Evolutionary conservation across 2,329 filamentous ascomycete genomes (phyloP).

Genomic region (Coniosporium tulheliwenetii): DNA sequence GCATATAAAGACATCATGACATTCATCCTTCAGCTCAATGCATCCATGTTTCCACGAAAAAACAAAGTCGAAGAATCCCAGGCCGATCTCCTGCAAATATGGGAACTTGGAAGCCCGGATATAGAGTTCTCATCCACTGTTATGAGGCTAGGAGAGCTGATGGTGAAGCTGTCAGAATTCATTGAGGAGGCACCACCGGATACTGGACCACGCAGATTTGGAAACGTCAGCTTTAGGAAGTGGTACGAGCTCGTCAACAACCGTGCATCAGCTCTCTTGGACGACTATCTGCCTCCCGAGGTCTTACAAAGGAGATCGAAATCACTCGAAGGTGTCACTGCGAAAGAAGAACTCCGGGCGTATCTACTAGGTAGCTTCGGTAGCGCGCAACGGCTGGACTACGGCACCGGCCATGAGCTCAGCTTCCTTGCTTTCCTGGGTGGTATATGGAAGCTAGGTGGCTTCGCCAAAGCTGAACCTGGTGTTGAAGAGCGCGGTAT

Average conservation of each 20-base stretch:
- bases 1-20: conserved; percentile 79
- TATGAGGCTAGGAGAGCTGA: conserved; percentile 46
- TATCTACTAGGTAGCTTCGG: conserved; percentile 83
- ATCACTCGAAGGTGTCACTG: conserved; percentile 16
- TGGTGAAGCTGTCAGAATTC: conserved; percentile 48
- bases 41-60: conserved; percentile 62
- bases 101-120: conserved; percentile 27
- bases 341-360: conserved; percentile 51
- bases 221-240: conserved; percentile 75
- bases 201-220: conserved; percentile 73
- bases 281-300: conserved; percentile 36
- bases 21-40: conserved; percentile 83
- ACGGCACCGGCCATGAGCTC: conserved; percentile 89
- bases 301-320: conserved; percentile 17
- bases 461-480: conserved; percentile 45
- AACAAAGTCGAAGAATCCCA: conserved; percentile 15
- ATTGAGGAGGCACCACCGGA: conserved; percentile 72
- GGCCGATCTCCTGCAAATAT: conserved; percentile 24
- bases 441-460: conserved; percentile 78
- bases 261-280: conserved; percentile 39
- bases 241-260: conserved; percentile 62
- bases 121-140: conserved; percentile 41
- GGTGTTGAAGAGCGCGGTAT: conserved; percentile 59
- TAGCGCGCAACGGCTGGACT: conserved; percentile 78
- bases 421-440: conserved; percentile 88